phyloP scores from a whole-genome alignment of 495 filamentous ascomycete genomes.

The Trichoderma asperelloides region DNA sequence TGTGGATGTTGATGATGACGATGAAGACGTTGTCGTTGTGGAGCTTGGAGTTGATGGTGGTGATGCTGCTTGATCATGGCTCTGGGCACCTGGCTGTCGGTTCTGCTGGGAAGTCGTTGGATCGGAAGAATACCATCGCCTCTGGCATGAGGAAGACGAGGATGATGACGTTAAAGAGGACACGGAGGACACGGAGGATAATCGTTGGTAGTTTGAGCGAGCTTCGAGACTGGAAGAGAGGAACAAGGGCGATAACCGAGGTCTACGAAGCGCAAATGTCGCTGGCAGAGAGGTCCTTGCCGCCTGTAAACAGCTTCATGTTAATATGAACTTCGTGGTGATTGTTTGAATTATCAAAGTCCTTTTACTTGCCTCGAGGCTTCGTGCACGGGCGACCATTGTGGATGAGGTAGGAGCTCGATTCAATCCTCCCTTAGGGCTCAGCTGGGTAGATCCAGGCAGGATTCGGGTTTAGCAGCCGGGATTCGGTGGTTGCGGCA shows the following conservation, averaged over 20 bases:
- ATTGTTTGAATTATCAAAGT: background rate
- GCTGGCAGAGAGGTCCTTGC: background rate
- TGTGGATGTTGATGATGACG: background rate
- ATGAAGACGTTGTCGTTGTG: background rate
- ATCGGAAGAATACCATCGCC: background rate
- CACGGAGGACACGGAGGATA: background rate
- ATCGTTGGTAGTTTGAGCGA: background rate
- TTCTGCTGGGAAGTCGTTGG: background rate
- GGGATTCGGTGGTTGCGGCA: background rate
- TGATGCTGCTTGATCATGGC: background rate
- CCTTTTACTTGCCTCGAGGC: background rate
- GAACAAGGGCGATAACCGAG: background rate
- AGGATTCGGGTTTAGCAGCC: background rate
- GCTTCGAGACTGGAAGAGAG: background rate
- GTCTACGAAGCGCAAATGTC: background rate
- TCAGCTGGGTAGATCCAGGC: background rate
- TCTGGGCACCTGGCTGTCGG: background rate
- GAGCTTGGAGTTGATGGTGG: background rate
- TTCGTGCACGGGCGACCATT: background rate
- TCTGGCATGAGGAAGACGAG: background rate
- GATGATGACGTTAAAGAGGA: background rate
- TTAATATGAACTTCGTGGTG: background rate
- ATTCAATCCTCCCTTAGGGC: background rate
- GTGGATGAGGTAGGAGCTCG: background rate
- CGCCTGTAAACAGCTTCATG: background rate